Percentiles rank a stretch among this genome's conserved stretches.
phyloP scores from a whole-genome alignment of 176 grass and related monocot genomes.

The Musa acuminata region DNA sequence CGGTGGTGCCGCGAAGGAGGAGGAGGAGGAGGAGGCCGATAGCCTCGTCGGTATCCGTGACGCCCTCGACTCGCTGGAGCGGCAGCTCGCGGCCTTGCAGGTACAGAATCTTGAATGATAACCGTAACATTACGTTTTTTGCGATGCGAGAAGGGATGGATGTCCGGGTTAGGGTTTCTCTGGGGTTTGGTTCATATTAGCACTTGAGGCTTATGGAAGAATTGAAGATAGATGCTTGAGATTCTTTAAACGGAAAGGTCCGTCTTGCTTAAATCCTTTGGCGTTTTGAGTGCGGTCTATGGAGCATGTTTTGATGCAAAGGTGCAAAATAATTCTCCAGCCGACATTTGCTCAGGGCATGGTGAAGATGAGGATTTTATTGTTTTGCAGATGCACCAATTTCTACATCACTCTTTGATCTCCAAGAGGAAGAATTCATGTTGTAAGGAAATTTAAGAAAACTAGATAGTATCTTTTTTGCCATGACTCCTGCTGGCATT shows the following conservation, averaged over 20 bases:
- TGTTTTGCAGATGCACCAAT: background rate
- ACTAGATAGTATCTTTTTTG: too few species aligned
- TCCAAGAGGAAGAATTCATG: background rate
- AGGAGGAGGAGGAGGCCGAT: background rate
- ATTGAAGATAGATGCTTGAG: background rate
- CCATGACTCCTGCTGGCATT: too few species aligned
- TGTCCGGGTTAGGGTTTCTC: background rate
- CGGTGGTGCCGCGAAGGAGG: background rate
- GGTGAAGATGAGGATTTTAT: background rate
- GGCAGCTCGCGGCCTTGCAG: constrained; percentile 12
- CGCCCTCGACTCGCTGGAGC: constrained; percentile 13
- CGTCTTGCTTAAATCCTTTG: too few species aligned
- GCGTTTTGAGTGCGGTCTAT: background rate
- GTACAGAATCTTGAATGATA: background rate
- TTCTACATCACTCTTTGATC: background rate
- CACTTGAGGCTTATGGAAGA: background rate
- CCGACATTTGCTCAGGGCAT: too few species aligned
- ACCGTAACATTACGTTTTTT: background rate
- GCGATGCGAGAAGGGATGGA: background rate
- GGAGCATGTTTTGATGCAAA: background rate
- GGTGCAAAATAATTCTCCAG: background rate
- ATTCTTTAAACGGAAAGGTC: background rate
- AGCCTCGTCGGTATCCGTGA: constrained; percentile 1
- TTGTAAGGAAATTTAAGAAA: background rate
- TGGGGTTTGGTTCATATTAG: background rate